Evolutionary conservation across 2,329 filamentous ascomycete species (phyloP).

Genomic region (Pseudophaeomoniella oleicola): DNA sequence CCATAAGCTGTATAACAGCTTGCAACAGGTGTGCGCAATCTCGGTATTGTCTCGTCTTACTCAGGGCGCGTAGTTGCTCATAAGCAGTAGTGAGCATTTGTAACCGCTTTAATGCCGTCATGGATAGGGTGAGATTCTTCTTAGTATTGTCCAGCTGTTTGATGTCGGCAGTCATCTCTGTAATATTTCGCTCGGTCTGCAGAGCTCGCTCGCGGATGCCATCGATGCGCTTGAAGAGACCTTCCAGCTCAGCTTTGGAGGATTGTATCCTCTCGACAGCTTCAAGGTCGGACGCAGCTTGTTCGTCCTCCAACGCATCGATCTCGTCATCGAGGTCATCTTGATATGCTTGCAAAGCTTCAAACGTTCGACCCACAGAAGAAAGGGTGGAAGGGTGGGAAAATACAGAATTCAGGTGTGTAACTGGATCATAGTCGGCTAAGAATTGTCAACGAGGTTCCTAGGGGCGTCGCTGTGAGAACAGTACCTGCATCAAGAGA

Average conservation of each 20-base stretch:
- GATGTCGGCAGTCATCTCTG: slow-evolving; percentile 97
- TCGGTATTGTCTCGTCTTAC: slow-evolving; percentile 76
- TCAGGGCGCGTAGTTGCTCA: slow-evolving; percentile 75
- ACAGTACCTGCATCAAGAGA: slow-evolving; percentile 28
- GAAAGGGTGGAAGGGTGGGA: slow-evolving; percentile 73
- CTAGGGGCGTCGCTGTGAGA: no score
- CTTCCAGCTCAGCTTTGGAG: slow-evolving; percentile 76
- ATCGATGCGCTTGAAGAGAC: slow-evolving; percentile 89
- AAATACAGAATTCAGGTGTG: slow-evolving; percentile 88
- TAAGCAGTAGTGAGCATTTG: slow-evolving; percentile 99
- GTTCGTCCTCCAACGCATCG: slow-evolving; percentile 52
- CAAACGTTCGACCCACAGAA: slow-evolving; percentile 60
- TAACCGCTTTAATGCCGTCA: slow-evolving; percentile 91
- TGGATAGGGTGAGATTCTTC: slow-evolving; percentile 86
- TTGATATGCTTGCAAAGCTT: slow-evolving; percentile 59
- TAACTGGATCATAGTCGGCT: slow-evolving; percentile 83
- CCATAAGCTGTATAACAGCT: slow-evolving; percentile 93
- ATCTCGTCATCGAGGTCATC: slow-evolving; percentile 73
- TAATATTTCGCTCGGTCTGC: slow-evolving; percentile 89
- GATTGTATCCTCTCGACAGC: slow-evolving; percentile 84
- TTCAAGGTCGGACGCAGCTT: slow-evolving; percentile 73
- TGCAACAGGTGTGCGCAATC: slow-evolving; percentile 90
- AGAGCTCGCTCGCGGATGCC: slow-evolving; percentile 77
- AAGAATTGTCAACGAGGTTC: no score
- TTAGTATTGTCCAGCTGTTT: slow-evolving; percentile 95